These are phyloP conservation scores for Abortiporus biennis DNA, from an alignment of 1,284 basidiomycete species.

Conservation along the genomic window DNA sequence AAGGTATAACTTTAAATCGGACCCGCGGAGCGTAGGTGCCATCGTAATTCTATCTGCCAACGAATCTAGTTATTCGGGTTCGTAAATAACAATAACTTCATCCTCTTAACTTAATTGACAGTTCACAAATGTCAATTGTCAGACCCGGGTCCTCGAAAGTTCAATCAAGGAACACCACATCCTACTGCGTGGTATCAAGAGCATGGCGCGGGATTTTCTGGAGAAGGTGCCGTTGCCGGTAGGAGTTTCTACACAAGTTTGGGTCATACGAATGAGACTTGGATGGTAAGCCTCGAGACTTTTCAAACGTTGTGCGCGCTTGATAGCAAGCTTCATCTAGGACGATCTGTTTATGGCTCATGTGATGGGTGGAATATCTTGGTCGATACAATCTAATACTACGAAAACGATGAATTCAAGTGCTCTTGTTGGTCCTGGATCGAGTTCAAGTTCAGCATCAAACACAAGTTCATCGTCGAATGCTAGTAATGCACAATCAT, in stretches of 20 bases:
- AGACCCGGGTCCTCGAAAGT: conserved; percentile 46
- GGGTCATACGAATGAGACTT: conserved; percentile 69
- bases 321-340: conserved; percentile 22
- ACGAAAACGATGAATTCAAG: conserved; percentile 46
- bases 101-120: not conserved
- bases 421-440: conserved; percentile 19
- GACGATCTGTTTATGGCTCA: conserved; percentile 62
- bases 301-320: not conserved
- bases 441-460: conserved; percentile 2
- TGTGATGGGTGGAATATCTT: conserved; percentile 67
- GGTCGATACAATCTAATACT: conserved; percentile 61
- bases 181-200: conserved; percentile 80
- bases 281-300: conserved; percentile 37
- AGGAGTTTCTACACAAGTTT: conserved; percentile 79
- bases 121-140: conserved; percentile 4
- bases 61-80: conserved; percentile 60
- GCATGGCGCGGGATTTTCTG: conserved; percentile 46
- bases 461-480: conserved; percentile 1
- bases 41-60: conserved; percentile 63
- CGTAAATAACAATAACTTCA: conserved; percentile 1
- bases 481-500: too few species aligned
- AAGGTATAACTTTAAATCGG: conserved; percentile 75
- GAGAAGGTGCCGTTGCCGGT: conserved; percentile 45
- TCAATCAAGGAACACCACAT: conserved; percentile 58
- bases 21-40: conserved; percentile 65